phyloP scores from a whole-genome alignment of 495 filamentous ascomycete species.

The Evernia prunastri region DNA sequence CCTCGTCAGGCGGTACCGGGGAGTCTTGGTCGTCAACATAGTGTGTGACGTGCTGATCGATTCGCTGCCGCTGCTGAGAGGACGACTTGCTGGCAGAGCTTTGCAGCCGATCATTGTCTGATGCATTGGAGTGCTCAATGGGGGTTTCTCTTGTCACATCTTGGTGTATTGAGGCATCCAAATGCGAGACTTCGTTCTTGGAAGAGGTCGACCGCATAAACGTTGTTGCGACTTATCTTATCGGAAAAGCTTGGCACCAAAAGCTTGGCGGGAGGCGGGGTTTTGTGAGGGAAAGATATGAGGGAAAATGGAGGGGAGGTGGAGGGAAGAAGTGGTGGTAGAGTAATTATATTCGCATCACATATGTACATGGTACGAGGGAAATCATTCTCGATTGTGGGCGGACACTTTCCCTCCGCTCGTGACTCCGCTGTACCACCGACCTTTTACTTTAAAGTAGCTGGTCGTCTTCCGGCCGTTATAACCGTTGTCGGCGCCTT shows the following conservation, averaged over 20 bases:
- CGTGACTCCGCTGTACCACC: not conserved
- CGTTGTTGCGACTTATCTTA: slow-evolving; percentile 1
- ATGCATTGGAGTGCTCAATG: not conserved
- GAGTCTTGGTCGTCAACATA: not conserved
- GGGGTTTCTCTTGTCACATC: too few relatives aligned
- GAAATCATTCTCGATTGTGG: not conserved
- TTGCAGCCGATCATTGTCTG: not conserved
- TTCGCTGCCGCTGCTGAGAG: not conserved
- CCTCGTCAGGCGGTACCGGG: not conserved
- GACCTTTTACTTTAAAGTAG: too few relatives aligned
- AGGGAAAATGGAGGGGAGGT: not conserved
- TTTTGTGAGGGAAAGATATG: not conserved
- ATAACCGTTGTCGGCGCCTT: not conserved
- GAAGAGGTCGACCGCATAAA: slow-evolving; percentile 10
- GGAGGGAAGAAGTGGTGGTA: not conserved
- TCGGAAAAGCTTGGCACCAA: slow-evolving; percentile 5
- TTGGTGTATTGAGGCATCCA: not conserved
- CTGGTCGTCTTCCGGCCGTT: not conserved
- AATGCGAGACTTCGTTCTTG: slow-evolving; percentile 6
- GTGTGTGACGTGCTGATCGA: not conserved
- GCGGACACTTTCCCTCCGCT: not conserved
- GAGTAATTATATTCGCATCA: not conserved
- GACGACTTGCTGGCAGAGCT: not conserved
- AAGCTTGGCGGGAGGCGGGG: slow-evolving; percentile 1
- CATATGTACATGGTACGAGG: not conserved